These are phyloP conservation scores for Torulaspora globosa DNA, from an alignment of 1,139 yeast species.

Conservation along the genomic window DNA sequence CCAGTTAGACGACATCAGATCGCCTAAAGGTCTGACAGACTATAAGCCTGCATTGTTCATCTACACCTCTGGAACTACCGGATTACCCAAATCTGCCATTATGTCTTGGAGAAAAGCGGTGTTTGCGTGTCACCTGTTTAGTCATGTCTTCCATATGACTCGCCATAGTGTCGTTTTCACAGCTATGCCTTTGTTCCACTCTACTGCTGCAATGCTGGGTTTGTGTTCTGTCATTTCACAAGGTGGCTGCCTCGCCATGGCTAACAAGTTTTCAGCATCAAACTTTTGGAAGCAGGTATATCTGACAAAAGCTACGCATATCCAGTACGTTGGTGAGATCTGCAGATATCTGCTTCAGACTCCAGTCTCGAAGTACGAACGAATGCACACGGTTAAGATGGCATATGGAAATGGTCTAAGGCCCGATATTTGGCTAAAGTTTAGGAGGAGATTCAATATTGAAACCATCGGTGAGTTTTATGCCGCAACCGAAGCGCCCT, in stretches of 20 bases:
- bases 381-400: slow-evolving; percentile 55
- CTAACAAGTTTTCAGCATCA: slow-evolving; percentile 78
- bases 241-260: slow-evolving; percentile 71
- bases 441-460: slow-evolving; percentile 73
- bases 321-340: slow-evolving; percentile 94
- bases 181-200: slow-evolving; percentile 94
- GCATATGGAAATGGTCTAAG: slow-evolving; percentile 95
- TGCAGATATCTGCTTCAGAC: slow-evolving; percentile 80
- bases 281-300: slow-evolving; percentile 90
- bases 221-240: slow-evolving; percentile 68
- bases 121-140: slow-evolving; percentile 68
- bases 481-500: slow-evolving; percentile 91
- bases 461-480: slow-evolving; percentile 83
- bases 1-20: slow-evolving; percentile 53
- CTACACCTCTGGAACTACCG: slow-evolving; percentile 94
- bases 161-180: slow-evolving; percentile 63
- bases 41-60: slow-evolving; percentile 67
- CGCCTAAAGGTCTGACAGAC: slow-evolving; percentile 49
- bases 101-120: slow-evolving; percentile 84
- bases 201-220: slow-evolving; percentile 88
- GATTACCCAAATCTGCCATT: slow-evolving; percentile 90
- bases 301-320: slow-evolving; percentile 65
- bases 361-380: slow-evolving; percentile 61
- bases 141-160: slow-evolving; percentile 62
- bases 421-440: slow-evolving; percentile 83